Percentiles rank a stretch among this genome's conserved stretches.
Evolutionary conservation across 805 yeast species (phyloP).

Genomic region (Diddensiella santjacobensis): DNA sequence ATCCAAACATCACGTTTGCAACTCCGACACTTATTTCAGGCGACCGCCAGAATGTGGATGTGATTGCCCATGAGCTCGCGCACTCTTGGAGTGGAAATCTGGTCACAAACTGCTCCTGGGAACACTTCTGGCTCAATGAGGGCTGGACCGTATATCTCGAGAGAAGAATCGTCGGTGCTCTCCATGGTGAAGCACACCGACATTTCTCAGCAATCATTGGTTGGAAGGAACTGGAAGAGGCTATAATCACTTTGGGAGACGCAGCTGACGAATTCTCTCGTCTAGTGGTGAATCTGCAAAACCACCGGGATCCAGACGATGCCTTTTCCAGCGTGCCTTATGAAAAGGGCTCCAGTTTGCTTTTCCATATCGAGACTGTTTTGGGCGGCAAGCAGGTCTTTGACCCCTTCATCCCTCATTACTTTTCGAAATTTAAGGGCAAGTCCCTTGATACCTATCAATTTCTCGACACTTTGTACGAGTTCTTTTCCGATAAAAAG

Average conservation of each 20-base stretch:
- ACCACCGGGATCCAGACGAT: constrained; percentile 79
- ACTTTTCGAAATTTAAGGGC: constrained; percentile 66
- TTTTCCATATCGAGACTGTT: constrained; percentile 66
- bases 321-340: constrained; percentile 85
- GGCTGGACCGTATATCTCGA: constrained; percentile 95
- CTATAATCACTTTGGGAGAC: constrained; percentile 63
- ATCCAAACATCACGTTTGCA: constrained; percentile 85
- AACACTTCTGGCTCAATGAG: constrained; percentile 91
- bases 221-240: constrained; percentile 73
- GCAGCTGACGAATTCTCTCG: constrained; percentile 46
- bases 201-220: constrained; percentile 84
- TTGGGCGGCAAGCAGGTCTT: constrained; percentile 63
- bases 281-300: constrained; percentile 68
- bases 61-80: constrained; percentile 88
- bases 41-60: constrained; percentile 81
- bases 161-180: constrained; percentile 69
- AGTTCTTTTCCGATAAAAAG: constrained; percentile 44
- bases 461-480: constrained; percentile 73
- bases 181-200: constrained; percentile 76
- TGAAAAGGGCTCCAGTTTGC: constrained; percentile 81
- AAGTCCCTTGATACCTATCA: constrained; percentile 76
- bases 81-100: constrained; percentile 92
- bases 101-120: constrained; percentile 89
- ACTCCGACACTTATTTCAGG: constrained; percentile 85
- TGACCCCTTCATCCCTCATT: constrained; percentile 76